Base-by-base conservation (phyloP, 805 yeast genomes). In the Candida gorgasii region DNA sequence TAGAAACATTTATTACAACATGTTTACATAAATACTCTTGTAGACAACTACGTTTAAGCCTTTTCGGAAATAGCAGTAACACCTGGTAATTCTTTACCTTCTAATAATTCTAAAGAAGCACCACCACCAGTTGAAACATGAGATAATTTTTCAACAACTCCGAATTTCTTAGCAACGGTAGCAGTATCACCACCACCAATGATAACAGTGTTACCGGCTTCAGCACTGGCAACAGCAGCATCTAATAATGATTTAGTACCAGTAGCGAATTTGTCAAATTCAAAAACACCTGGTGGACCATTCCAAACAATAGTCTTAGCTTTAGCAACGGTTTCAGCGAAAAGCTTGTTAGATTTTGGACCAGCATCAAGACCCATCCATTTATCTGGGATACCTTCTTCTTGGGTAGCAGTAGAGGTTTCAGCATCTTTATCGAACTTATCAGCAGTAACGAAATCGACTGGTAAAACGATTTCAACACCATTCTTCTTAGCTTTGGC, bases 41-140 rank as follows among this genome's bases (percentile, higher is more conserved):
- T n/a, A n/a, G n/a, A n/a, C n/a, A n/a, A n/a, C 28, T 16, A 16
- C 8, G 13, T n/a, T 14, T 41, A 41, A 35, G 39, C 26, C 55
- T 88, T 89, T 73, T 79, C 82, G 54, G 96, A 82, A 60, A 90
- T 83, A 73, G 90, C 95, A 63, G 78, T 82, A 58, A 93, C 98
- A 82, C 99, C 99, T 61, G 99, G 99, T 62, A 93, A 81, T 59
- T 79, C 93, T 83, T 93, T 93, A 76, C 99, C 99, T 79, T 93
- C 99, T 67, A 93, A 83, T 67, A 93, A 84, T 77, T 93, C 99
- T 68, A 93, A 82, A 51, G 98, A 92, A 57, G 99, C 99, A 80
- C 99, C 99, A 76, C 99, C 99, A 76, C 99, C 99, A 52, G 99
- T 93, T 57, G 98, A 92, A 56, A 93, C 97, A 73, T 93, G 99